Percentiles rank a stretch among this genome's conserved stretches.
Evolutionary conservation across 805 yeast genomes (phyloP).

Genomic region (Saccharomycopsis sp.): DNA sequence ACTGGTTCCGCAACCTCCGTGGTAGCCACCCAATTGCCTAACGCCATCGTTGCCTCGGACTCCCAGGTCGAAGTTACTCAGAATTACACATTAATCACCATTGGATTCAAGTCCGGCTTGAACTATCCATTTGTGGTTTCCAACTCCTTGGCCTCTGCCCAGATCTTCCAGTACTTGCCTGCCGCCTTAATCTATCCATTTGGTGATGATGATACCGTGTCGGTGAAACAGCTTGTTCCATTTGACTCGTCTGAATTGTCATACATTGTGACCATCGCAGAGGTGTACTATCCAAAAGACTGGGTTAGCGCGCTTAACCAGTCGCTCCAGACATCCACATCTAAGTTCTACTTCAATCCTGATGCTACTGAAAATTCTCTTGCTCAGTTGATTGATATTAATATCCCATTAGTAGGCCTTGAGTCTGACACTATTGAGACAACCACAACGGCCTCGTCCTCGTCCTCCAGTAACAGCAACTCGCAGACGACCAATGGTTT

Average conservation of each 20-base stretch:
- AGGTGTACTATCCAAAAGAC: constrained; percentile 66
- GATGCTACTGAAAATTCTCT: constrained; percentile 50
- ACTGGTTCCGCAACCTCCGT: constrained; percentile 19
- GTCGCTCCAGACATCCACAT: constrained; percentile 43
- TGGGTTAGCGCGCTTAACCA: constrained; percentile 44
- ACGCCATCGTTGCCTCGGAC: constrained; percentile 18
- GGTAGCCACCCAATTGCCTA: constrained; percentile 13
- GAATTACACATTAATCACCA: constrained; percentile 51
- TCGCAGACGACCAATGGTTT: constrained; percentile 18
- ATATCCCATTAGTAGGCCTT: constrained; percentile 52
- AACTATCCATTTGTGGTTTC: constrained; percentile 80
- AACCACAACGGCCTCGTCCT: constrained; percentile 21
- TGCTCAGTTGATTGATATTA: constrained; percentile 64
- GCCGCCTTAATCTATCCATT: constrained; percentile 62
- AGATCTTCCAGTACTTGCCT: constrained; percentile 82
- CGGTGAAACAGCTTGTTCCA: constrained; percentile 70
- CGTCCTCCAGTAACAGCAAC: constrained; percentile 17
- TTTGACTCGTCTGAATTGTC: constrained; percentile 47
- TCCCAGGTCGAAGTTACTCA: constrained; percentile 16
- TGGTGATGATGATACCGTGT: constrained; percentile 17
- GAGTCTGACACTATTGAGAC: constrained; percentile 19
- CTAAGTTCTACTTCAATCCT: constrained; percentile 55
- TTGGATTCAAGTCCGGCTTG: constrained; percentile 73
- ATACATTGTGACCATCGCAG: constrained; percentile 83
- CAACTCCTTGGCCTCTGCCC: constrained; percentile 71